Conservation (phyloP, 495 filamentous ascomycete genomes). For the Daldinia childiae region DNA sequence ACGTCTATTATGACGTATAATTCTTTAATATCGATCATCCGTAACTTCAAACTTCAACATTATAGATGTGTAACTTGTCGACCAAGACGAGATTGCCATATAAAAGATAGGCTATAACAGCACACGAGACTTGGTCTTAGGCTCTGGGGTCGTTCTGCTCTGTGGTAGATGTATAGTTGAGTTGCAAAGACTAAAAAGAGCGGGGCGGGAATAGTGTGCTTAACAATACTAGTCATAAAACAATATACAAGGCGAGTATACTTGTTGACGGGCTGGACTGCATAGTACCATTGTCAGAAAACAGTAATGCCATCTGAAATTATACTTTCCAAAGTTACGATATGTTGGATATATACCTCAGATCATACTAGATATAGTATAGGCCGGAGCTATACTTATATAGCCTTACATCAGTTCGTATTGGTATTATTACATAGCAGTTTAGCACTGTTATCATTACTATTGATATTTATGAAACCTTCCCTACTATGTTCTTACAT, state of each 20-base stretch:
- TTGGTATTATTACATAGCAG: neutral
- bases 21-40: neutral
- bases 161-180: neutral
- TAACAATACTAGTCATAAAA: neutral
- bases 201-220: neutral
- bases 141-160: neutral
- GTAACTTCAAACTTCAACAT: neutral
- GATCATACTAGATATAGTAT: neutral
- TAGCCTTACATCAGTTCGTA: neutral
- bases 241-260: neutral
- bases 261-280: neutral
- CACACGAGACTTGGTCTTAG: neutral
- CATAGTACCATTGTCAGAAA: neutral
- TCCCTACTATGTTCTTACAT: neutral
- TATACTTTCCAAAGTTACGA: neutral
- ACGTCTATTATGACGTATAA: neutral
- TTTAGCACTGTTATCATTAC: neutral
- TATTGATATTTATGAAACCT: neutral
- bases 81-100: neutral
- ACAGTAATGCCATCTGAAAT: too few relatives aligned
- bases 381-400: neutral
- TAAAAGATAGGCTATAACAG: neutral
- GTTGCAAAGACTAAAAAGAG: neutral
- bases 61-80: neutral
- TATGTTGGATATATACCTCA: neutral